phyloP scores from a whole-genome alignment of 139 green algal species.

The Chlorella vulgaris region DNA sequence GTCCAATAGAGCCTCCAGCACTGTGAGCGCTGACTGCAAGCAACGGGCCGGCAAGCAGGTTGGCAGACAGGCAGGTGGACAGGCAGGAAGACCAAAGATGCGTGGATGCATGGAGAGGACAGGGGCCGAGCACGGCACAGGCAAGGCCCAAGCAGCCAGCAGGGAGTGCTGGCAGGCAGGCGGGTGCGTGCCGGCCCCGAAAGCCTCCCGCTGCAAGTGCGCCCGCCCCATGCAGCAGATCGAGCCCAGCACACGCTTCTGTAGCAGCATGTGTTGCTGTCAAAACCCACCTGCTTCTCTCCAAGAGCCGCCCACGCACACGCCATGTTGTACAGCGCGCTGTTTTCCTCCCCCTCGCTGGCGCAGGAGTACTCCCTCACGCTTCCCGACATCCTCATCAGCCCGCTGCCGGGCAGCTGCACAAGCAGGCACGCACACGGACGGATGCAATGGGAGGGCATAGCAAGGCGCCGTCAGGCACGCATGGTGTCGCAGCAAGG shows the following conservation, averaged over 20 bases:
- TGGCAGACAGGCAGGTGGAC: not conserved
- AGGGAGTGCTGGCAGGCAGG: no score
- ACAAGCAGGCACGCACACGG: not conserved
- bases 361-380: slow-evolving; percentile 42
- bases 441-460: not conserved
- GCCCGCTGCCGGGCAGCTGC: slow-evolving; percentile 19
- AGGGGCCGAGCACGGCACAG: no score
- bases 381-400: slow-evolving; percentile 19
- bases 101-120: no score
- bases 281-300: slow-evolving; percentile 26
- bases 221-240: not conserved
- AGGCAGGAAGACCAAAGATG: no score
- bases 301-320: slow-evolving; percentile 64
- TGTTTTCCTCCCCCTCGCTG: slow-evolving; percentile 71
- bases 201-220: not conserved
- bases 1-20: slow-evolving; percentile 68
- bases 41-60: not conserved
- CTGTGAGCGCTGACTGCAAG: slow-evolving; percentile 52
- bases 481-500: no score
- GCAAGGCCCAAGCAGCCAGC: no score
- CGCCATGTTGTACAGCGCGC: slow-evolving; percentile 74
- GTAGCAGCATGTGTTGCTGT: not conserved
- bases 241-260: no score
- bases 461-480: no score
- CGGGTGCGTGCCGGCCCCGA: no score